Percentiles rank a stretch among this genome's conserved stretches.
Evolutionary conservation across 2,329 filamentous ascomycete species (phyloP).

Genomic region (Onygenales sp.): DNA sequence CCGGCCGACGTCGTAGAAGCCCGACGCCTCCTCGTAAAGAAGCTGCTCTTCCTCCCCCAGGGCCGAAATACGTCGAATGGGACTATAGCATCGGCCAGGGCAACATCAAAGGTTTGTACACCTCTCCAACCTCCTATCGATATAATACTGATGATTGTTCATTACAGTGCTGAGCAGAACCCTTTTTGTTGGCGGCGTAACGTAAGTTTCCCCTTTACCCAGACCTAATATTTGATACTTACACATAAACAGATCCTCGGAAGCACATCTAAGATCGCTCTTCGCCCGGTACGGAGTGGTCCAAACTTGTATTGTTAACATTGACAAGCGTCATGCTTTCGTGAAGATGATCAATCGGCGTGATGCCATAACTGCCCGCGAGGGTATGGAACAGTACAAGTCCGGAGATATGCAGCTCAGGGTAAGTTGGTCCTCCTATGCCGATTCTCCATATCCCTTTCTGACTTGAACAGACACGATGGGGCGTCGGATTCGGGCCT

Average conservation of each 20-base stretch:
- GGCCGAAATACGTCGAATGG: constrained; percentile 68
- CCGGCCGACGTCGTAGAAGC: constrained; percentile 57
- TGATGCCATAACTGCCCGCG: constrained; percentile 75
- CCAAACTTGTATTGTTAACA: constrained; percentile 96
- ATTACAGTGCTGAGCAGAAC: constrained; percentile 73
- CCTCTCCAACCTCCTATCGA: not conserved
- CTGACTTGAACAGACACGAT: constrained; percentile 60
- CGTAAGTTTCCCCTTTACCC: constrained; percentile 44
- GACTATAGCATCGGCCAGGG: constrained; percentile 65
- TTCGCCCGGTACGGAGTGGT: constrained; percentile 79
- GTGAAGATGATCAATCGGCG: constrained; percentile 94
- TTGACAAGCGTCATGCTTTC: constrained; percentile 95
- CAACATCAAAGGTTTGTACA: constrained; percentile 59
- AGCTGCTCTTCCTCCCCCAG: constrained; percentile 34
- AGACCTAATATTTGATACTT: constrained; percentile 7
- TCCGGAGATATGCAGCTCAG: constrained; percentile 63
- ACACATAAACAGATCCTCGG: constrained; percentile 52
- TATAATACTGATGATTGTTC: constrained; percentile 4
- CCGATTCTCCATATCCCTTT: not conserved
- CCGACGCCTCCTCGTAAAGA: constrained; percentile 45
- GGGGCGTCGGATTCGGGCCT: constrained; percentile 95
- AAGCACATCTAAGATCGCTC: constrained; percentile 69
- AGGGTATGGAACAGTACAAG: constrained; percentile 73
- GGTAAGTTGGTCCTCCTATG: constrained; percentile 38
- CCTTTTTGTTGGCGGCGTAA: constrained; percentile 92